Evolutionary conservation across 768 basidiomycete species (phyloP).

Genomic region (Tephrocybe rancida): DNA sequence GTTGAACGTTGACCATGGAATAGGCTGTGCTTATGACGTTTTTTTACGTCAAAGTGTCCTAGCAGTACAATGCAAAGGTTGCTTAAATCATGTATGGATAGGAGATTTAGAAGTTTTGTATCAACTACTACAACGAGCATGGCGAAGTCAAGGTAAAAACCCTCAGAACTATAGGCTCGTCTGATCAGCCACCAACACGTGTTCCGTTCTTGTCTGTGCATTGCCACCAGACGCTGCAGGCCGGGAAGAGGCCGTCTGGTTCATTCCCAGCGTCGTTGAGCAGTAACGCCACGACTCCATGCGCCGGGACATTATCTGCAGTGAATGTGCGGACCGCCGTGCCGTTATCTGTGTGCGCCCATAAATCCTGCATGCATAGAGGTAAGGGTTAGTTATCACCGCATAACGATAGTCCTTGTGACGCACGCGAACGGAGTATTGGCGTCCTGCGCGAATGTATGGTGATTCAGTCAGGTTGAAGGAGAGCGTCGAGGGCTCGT

Average conservation of each 20-base stretch:
- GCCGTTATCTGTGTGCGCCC: constrained; percentile 74
- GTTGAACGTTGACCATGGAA: too few species aligned
- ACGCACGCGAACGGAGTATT: constrained; percentile 51
- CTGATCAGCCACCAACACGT: neutral
- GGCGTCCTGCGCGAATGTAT: constrained; percentile 61
- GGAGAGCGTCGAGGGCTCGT: constrained; percentile 51
- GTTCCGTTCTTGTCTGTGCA: constrained; percentile 65
- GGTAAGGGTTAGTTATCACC: neutral
- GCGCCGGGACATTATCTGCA: constrained; percentile 54
- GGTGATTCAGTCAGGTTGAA: constrained; percentile 67
- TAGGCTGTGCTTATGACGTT: too few species aligned
- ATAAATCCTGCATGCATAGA: constrained; percentile 54
- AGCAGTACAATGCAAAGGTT: too few species aligned
- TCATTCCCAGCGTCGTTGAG: constrained; percentile 69
- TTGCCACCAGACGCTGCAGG: constrained; percentile 58
- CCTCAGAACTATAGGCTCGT: neutral
- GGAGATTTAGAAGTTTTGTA: neutral
- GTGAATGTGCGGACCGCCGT: constrained; percentile 64
- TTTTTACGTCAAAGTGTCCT: too few species aligned
- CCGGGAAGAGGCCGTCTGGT: constrained; percentile 56
- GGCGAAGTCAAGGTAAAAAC: neutral
- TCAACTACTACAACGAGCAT: too few species aligned
- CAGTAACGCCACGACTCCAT: constrained; percentile 70
- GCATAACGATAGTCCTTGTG: neutral
- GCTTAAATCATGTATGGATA: too few species aligned